These are phyloP conservation scores for Posidonia oceanica DNA, from an alignment of 116 monocot species.

Conservation along the genomic window DNA sequence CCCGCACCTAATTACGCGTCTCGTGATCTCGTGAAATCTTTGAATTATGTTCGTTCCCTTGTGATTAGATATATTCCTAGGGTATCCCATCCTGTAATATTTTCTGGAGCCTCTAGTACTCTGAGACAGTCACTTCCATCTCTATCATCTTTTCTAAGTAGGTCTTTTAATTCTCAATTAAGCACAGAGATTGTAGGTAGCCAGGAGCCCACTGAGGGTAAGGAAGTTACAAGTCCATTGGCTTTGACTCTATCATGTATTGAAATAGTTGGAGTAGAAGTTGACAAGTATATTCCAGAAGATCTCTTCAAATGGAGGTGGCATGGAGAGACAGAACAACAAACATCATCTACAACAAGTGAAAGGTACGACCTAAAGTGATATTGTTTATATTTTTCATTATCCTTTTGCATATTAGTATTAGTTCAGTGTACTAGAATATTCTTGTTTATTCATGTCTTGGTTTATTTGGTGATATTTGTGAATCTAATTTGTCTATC, in stretches of 20 bases:
- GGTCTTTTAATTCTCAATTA: conserved; percentile 51
- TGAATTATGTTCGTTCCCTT: conserved; percentile 81
- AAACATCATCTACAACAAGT: conserved; percentile 14
- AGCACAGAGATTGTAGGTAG: conserved; percentile 39
- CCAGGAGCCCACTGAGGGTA: conserved; percentile 37
- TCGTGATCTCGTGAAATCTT: conserved; percentile 73
- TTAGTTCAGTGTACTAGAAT: neutral
- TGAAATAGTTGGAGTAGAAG: conserved; percentile 33
- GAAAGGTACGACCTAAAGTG: conserved; percentile 34
- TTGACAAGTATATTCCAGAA: conserved; percentile 42
- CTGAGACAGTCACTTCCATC: conserved; percentile 58
- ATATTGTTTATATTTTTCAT: neutral
- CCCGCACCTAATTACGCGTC: conserved; percentile 57
- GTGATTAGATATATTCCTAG: conserved; percentile 82
- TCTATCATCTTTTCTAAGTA: conserved; percentile 59
- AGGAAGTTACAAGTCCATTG: conserved; percentile 30
- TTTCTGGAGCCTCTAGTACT: conserved; percentile 34
- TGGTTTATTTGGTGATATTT: neutral
- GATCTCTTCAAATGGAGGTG: conserved; percentile 75
- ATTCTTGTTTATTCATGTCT: neutral
- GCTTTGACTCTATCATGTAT: conserved; percentile 16
- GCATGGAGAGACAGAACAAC: conserved; percentile 35
- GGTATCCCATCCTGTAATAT: conserved; percentile 47
- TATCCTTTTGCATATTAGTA: neutral
- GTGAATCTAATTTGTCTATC: neutral